Conservation (phyloP, 1,284 basidiomycete genomes). For the Limonomyces culmigenus region DNA sequence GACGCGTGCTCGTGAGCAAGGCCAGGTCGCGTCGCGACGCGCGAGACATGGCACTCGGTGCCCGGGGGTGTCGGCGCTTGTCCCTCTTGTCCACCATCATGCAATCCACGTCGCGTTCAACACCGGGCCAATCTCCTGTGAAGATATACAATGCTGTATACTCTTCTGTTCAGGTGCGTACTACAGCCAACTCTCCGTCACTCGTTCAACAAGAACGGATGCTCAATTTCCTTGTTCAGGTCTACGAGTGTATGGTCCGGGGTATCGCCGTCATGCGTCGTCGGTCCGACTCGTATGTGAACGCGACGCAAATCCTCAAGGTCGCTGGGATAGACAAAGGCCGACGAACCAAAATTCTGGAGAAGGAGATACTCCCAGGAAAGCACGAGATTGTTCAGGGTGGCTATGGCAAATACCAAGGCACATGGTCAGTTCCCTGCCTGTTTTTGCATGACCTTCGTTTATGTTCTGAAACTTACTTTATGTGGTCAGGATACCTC, state of each 20-base stretch:
- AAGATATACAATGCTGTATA: slow-evolving; percentile 85
- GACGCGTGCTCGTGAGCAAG: too few species aligned
- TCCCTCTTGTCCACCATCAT: background rate
- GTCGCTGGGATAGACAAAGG: slow-evolving; percentile 98
- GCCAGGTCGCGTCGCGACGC: too few species aligned
- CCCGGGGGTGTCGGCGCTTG: too few species aligned
- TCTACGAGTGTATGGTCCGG: slow-evolving; percentile 93
- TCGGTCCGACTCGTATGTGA: slow-evolving; percentile 85
- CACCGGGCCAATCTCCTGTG: slow-evolving; percentile 26
- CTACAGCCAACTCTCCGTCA: slow-evolving; percentile 7
- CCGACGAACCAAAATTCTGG: slow-evolving; percentile 89
- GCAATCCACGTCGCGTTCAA: background rate
- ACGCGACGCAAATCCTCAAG: slow-evolving; percentile 98
- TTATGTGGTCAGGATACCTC: slow-evolving; percentile 71
- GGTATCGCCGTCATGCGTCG: slow-evolving; percentile 98
- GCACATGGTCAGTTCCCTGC: slow-evolving; percentile 65
- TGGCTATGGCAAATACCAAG: slow-evolving; percentile 98
- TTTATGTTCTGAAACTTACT: too few species aligned
- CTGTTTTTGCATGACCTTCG: slow-evolving; percentile 1
- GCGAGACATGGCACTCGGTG: too few species aligned
- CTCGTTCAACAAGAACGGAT: too few species aligned
- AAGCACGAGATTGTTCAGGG: slow-evolving; percentile 99
- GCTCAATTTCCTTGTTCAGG: slow-evolving; percentile 24
- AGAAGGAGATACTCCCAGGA: slow-evolving; percentile 92
- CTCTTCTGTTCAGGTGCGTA: slow-evolving; percentile 62